A percentile compares a stretch with the other conserved stretches of the same genome.
These are phyloP conservation scores for Penicillium italicum DNA, from an alignment of 2,329 filamentous ascomycete species.

Conservation along the genomic window DNA sequence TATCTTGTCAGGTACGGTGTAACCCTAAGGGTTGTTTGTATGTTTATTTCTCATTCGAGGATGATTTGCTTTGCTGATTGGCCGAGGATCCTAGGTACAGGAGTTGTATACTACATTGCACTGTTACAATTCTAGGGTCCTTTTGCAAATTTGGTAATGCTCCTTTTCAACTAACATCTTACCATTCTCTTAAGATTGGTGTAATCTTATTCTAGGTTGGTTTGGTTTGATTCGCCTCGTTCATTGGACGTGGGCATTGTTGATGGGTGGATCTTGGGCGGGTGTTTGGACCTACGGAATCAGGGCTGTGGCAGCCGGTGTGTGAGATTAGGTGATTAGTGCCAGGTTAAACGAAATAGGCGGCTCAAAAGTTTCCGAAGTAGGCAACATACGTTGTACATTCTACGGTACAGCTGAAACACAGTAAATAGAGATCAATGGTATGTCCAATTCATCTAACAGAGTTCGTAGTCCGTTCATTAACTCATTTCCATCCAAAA, in stretches of 20 bases:
- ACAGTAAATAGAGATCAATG: constrained; percentile 1
- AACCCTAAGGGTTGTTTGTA: background rate
- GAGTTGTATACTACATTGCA: background rate
- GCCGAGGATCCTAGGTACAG: background rate
- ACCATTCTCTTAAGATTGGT: background rate
- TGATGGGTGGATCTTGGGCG: constrained; percentile 8
- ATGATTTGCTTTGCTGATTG: background rate
- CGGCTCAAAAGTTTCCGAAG: background rate
- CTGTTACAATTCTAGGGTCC: background rate
- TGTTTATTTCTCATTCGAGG: background rate
- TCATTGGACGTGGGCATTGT: constrained; percentile 4
- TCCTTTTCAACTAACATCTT: background rate
- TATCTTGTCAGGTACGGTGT: constrained; percentile 8
- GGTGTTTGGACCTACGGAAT: background rate
- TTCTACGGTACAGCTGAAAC: background rate
- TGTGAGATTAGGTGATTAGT: background rate
- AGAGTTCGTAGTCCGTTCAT: constrained; percentile 15
- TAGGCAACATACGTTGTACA: background rate
- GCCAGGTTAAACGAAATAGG: background rate
- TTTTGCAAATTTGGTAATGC: background rate
- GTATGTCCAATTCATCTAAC: constrained; percentile 19
- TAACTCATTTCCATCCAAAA: constrained; percentile 10
- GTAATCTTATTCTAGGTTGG: constrained; percentile 1
- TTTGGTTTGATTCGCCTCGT: background rate
- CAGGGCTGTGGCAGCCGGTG: constrained; percentile 3